Base-by-base conservation (phyloP, 345 rosid genomes). In the Luvunga scandens region DNA sequence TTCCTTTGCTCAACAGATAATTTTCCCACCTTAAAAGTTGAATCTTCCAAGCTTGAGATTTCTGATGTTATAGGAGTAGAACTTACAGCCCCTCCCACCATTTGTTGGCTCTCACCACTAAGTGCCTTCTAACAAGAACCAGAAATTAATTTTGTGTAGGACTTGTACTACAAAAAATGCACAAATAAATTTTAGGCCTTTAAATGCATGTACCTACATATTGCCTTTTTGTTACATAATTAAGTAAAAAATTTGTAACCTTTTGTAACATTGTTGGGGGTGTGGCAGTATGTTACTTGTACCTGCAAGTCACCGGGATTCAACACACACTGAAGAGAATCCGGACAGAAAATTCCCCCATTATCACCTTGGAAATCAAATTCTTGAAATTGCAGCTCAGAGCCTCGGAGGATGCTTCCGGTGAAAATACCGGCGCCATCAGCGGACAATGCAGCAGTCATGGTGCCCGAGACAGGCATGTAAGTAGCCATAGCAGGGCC, bases 1-100 rank as follows among this genome's bases (percentile, higher is more conserved):
- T 90, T 94, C 80, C 97, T 90, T 79, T 96, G 95, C 76, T 96
- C 98, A 6, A 85, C 86, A 4, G 99, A 89, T 61, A 96, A 89
- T 79, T 92, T 96, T 10, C 91, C 95, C 13, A 90, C 94, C 81
- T 87, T 92, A 67, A 88, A 85, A 45, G 87, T 77, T 71, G 98
- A 65, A 80, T 94, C 98, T 81, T 94, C 99, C 84, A 92, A 85
- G 75, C 86, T 83, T 31, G 94, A 83, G 2, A 91, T 87, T 68
- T 96, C 97, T 65, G 93, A 77, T 66, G 95, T 53, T 77, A 86
- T 76, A 30, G 91, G 83, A 63, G 92, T 48, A 50, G 89, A 78
- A 73, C 75, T 77, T 21, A 78, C 81, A 19, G 78, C 69, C 31
- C 84, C 85, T 30, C 80, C 84, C 70, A 85, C 85, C 68, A 88